phyloP scores from a whole-genome alignment of 2,329 filamentous ascomycete species.

The Diaporthe eres region DNA sequence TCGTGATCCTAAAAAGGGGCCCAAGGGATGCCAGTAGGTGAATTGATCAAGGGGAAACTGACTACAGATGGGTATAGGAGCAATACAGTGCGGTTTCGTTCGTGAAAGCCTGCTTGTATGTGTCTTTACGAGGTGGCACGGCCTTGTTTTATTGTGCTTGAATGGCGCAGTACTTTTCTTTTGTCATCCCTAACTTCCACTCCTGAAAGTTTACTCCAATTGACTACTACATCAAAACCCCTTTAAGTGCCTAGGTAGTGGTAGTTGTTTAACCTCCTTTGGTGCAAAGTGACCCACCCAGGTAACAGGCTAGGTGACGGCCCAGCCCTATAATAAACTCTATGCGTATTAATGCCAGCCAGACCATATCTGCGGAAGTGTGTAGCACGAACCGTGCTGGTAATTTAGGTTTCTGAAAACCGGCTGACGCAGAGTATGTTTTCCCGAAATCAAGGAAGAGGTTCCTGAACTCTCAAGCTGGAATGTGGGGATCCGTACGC shows the following conservation, averaged over 20 bases:
- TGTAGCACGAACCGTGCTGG: neutral
- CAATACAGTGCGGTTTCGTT: neutral
- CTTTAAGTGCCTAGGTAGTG: neutral
- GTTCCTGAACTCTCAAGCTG: neutral
- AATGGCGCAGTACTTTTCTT: neutral
- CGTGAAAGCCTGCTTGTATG: neutral
- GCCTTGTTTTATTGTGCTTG: neutral
- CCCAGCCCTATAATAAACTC: neutral
- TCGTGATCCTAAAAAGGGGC: neutral
- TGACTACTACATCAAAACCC: neutral
- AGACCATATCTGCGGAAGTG: neutral
- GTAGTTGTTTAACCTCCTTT: neutral
- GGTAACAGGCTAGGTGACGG: neutral
- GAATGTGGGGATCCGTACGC: neutral
- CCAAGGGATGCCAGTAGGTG: neutral
- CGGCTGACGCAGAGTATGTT: neutral
- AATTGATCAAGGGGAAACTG: neutral
- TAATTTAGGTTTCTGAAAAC: neutral
- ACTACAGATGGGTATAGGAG: neutral
- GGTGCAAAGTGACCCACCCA: neutral
- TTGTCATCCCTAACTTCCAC: neutral
- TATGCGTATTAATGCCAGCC: neutral
- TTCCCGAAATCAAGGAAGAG: neutral
- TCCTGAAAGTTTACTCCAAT: neutral
- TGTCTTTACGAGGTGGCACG: neutral